These are phyloP conservation scores for Oropetium thomaeum DNA, from an alignment of 176 grass and related monocot genomes.

Conservation along the genomic window DNA sequence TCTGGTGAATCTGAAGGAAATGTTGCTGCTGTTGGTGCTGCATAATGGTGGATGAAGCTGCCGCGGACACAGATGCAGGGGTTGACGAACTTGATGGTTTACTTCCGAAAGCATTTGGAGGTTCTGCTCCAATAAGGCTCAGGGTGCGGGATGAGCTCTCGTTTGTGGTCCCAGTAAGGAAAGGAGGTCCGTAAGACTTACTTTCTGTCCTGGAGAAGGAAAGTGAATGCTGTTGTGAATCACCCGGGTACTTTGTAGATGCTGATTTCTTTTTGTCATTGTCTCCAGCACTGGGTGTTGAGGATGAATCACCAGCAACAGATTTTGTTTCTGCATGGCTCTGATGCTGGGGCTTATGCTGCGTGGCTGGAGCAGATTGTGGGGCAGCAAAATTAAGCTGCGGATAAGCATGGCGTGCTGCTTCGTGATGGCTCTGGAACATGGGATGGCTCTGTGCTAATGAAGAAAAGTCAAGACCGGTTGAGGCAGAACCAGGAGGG, in stretches of 20 bases:
- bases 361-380: slow-evolving; percentile 47
- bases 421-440: slow-evolving; percentile 83
- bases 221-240: slow-evolving; percentile 71
- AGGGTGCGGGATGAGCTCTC: slow-evolving; percentile 66
- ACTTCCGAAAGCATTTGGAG: slow-evolving; percentile 52
- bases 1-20: slow-evolving; percentile 40
- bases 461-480: slow-evolving; percentile 82
- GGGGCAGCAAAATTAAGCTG: slow-evolving; percentile 52
- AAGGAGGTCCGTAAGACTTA: slow-evolving; percentile 46
- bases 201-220: slow-evolving; percentile 71
- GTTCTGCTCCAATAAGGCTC: slow-evolving; percentile 62
- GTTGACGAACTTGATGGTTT: slow-evolving; percentile 38
- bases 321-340: slow-evolving; percentile 59
- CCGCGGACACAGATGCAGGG: slow-evolving; percentile 38
- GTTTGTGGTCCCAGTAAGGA: slow-evolving; percentile 45
- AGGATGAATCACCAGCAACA: slow-evolving; percentile 51
- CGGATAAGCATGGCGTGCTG: slow-evolving; percentile 64
- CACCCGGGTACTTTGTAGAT: slow-evolving; percentile 41
- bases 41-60: slow-evolving; percentile 41
- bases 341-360: slow-evolving; percentile 60
- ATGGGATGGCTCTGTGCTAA: slow-evolving; percentile 70
- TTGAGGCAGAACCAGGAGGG: slow-evolving; percentile 45
- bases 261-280: slow-evolving; percentile 63
- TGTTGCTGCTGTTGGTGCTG: slow-evolving; percentile 44
- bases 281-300: slow-evolving; percentile 45